Conservation (phyloP, 2,329 filamentous ascomycete genomes). For the Epichloe coenophiala region DNA sequence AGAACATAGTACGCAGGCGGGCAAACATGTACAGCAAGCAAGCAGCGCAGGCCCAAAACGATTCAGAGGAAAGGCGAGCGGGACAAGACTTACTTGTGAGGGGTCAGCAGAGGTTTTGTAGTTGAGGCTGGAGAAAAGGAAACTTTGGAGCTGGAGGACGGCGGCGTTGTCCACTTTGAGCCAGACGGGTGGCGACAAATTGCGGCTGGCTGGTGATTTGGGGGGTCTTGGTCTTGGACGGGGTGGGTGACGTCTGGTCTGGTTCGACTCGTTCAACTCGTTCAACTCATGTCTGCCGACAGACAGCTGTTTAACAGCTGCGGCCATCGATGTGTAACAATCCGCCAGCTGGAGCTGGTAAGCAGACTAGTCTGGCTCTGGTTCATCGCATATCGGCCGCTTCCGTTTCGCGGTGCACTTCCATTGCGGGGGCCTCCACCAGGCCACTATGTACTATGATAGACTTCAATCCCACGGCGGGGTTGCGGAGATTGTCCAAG, state of each 20-base stretch:
- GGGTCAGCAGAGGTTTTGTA: constrained; percentile 1
- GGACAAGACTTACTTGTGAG: neutral
- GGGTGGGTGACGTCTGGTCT: no score
- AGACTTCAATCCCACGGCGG: neutral
- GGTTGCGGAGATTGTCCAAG: no score
- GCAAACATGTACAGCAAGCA: no score
- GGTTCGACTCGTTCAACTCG: no score
- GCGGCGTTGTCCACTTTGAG: constrained; percentile 1
- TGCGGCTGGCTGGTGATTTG: neutral
- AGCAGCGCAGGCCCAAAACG: neutral
- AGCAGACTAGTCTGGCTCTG: no score
- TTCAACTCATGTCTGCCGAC: no score
- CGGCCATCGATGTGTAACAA: no score
- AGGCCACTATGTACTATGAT: no score
- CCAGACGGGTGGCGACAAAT: constrained; percentile 3
- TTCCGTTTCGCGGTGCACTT: neutral
- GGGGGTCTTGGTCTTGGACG: no score
- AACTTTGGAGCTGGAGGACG: neutral
- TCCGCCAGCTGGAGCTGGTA: no score
- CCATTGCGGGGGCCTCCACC: neutral
- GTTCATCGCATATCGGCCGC: neutral
- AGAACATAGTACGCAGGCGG: neutral
- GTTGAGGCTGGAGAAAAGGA: neutral
- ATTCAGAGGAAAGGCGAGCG: neutral
- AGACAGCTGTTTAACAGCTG: no score